A percentile compares a stretch with the other conserved stretches of the same genome.
Evolutionary conservation across 768 basidiomycete species (phyloP).

Genomic region (Tulasnella calospora): DNA sequence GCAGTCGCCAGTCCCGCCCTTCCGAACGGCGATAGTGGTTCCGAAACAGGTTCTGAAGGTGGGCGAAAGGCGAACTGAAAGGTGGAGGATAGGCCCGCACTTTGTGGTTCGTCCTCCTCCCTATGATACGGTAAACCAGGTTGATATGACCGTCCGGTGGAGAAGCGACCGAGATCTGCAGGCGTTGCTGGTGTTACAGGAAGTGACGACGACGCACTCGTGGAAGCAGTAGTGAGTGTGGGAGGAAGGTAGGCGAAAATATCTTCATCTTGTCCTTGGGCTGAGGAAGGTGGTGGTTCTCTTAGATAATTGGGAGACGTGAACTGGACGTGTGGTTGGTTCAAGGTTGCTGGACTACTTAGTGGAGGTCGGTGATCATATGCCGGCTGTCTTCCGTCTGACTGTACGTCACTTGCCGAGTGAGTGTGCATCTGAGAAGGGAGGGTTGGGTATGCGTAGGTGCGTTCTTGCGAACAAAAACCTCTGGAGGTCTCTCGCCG

Average conservation of each 20-base stretch:
- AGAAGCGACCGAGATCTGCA: background rate
- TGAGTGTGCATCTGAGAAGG: background rate
- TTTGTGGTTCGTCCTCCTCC: background rate
- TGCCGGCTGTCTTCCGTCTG: background rate
- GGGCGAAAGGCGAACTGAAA: background rate
- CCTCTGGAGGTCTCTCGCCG: background rate
- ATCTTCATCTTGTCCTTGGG: background rate
- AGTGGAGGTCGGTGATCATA: background rate
- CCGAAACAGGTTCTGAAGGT: background rate
- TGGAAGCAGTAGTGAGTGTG: background rate
- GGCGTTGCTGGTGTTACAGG: background rate
- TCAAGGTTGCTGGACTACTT: background rate
- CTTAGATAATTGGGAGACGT: background rate
- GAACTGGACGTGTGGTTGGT: background rate
- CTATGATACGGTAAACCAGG: background rate
- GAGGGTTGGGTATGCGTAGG: background rate
- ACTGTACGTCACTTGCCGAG: background rate
- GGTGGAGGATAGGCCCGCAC: background rate
- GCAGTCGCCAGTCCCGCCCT: background rate
- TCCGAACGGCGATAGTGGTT: background rate
- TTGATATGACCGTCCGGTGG: background rate
- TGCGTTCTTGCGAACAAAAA: background rate
- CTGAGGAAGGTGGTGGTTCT: background rate
- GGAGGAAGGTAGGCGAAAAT: background rate
- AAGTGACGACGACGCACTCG: background rate